Conservation (phyloP, 2,329 filamentous ascomycete genomes). For the Xylaria digitata region DNA sequence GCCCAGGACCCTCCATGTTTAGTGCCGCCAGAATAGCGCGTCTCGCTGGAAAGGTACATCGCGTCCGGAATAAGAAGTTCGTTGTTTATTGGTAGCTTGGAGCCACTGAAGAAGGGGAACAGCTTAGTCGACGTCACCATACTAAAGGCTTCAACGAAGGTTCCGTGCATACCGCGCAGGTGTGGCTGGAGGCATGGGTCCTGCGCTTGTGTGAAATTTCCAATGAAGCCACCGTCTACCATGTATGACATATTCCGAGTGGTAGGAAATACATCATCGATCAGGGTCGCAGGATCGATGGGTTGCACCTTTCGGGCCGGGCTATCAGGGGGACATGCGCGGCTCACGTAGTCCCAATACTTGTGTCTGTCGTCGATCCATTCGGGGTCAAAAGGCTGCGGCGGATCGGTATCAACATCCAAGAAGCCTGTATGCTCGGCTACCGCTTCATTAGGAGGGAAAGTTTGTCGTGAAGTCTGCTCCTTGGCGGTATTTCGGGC, state of each 20-base stretch:
- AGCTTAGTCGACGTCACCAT: constrained; percentile 63
- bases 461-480: constrained; percentile 56
- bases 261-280: no score
- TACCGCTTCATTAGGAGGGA: constrained; percentile 56
- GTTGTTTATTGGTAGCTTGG: constrained; percentile 69
- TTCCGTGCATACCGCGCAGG: constrained; percentile 60
- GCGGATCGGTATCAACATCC: no score
- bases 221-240: no score
- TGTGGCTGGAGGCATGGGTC: constrained; percentile 58
- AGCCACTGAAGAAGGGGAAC: constrained; percentile 69
- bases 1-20: constrained; percentile 68
- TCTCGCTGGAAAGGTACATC: constrained; percentile 70
- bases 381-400: no score
- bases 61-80: constrained; percentile 71
- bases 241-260: no score
- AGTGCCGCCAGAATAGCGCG: constrained; percentile 67
- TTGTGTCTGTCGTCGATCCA: no score
- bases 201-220: constrained; percentile 50
- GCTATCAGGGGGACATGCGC: no score
- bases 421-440: constrained; percentile 42
- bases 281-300: no score
- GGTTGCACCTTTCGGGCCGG: no score
- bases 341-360: no score
- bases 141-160: constrained; percentile 63
- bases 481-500: constrained; percentile 62